Evolutionary conservation across 352 stramenopile species (phyloP).

Genomic region (Halophytophthora polymorphica): DNA sequence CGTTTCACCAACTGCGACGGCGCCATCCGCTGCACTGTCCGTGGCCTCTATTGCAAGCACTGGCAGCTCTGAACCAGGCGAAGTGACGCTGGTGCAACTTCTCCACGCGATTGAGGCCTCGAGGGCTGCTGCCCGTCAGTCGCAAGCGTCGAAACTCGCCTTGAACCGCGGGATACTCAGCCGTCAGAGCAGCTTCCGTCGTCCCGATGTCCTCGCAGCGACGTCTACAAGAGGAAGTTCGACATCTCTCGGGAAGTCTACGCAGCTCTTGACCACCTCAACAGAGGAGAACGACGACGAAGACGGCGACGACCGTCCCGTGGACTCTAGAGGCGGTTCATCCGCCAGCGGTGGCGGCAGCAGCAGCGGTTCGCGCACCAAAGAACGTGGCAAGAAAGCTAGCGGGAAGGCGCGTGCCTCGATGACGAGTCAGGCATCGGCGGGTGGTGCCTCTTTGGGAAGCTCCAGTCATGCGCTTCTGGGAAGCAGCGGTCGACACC

Average conservation of each 20-base stretch:
- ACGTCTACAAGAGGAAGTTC: too few species aligned
- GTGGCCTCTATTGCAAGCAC: not conserved
- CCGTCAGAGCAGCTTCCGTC: not conserved
- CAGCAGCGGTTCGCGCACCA: not conserved
- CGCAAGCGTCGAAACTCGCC: constrained; percentile 4
- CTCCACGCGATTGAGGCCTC: constrained; percentile 24
- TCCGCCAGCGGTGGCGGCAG: not conserved
- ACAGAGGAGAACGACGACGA: not conserved
- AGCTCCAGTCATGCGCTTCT: constrained; percentile 8
- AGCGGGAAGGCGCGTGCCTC: constrained; percentile 8
- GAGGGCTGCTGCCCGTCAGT: constrained; percentile 10
- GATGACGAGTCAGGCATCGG: not conserved
- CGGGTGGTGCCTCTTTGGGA: not conserved
- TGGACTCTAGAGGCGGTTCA: not conserved
- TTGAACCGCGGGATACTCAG: constrained; percentile 6
- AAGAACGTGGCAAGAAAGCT: constrained; percentile 8
- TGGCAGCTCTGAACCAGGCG: not conserved
- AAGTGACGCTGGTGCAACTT: constrained; percentile 24
- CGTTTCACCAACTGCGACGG: not conserved
- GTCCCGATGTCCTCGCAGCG: not conserved
- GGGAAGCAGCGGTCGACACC: constrained; percentile 4
- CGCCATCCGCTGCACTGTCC: not conserved
- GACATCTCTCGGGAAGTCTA: too few species aligned
- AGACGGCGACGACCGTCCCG: not conserved
- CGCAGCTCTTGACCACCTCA: too few species aligned